Evolutionary conservation across 2,329 filamentous ascomycete genomes (phyloP).

Genomic region (Pestalotiopsis sp.): DNA sequence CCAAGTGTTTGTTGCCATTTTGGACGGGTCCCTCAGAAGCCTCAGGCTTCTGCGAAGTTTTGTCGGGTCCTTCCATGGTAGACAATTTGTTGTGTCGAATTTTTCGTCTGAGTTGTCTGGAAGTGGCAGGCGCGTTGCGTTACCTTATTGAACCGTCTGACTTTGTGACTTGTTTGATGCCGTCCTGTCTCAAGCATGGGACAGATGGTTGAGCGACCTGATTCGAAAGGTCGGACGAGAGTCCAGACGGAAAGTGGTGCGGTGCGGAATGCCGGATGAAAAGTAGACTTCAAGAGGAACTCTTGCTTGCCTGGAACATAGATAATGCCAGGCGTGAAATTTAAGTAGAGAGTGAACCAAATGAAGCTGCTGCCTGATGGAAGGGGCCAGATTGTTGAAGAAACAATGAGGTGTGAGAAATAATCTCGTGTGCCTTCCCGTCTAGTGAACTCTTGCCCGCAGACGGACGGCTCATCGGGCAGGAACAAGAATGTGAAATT

Average conservation of each 20-base stretch:
- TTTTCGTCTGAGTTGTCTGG: neutral
- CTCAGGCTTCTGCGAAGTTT: neutral
- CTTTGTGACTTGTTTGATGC: neutral
- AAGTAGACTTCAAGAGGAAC: neutral
- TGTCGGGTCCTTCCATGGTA: neutral
- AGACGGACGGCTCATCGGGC: neutral
- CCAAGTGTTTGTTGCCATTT: neutral
- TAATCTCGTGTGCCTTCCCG: neutral
- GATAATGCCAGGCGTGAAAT: neutral
- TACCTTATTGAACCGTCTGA: too few relatives aligned
- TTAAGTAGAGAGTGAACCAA: neutral
- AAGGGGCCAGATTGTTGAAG: neutral
- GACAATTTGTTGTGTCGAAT: neutral
- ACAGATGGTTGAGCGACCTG: neutral
- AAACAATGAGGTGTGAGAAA: neutral
- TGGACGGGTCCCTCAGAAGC: neutral
- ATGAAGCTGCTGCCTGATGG: neutral
- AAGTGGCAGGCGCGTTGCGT: neutral
- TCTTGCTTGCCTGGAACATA: neutral
- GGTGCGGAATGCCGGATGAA: neutral
- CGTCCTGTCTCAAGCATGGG: neutral
- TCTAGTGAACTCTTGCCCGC: neutral
- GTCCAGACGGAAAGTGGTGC: too few relatives aligned
- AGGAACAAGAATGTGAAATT: neutral
- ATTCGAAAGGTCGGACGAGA: neutral